Evolutionary conservation across 73 alveolate genomes (phyloP), one percentile per base, ranked within the genome.

Genomic region (Paramecium primaurelia): DNA sequence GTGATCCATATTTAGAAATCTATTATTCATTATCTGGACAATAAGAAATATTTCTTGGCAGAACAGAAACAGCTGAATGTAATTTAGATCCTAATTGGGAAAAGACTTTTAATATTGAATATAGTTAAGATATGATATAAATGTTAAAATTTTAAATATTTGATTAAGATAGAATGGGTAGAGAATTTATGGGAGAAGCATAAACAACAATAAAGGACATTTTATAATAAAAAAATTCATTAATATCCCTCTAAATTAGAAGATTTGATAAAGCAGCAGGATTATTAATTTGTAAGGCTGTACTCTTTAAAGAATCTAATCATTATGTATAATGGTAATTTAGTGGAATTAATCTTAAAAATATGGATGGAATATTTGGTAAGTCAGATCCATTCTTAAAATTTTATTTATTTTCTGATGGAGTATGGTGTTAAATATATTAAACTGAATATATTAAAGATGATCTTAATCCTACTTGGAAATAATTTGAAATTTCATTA

Each of bases 31-130:
- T 54, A 44, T 54, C 22, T 87, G 51, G 71, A 26, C 88, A 37
- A n/a, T 18, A 1, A 36, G 93, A 71, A 54, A 30, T 5, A 18
- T 92, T 51, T 59, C 54, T 92, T 0, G 98, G 95, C 4, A 86
- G 92, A 34, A 94, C 97, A 36, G 96, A 95, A 49, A 47, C 92
- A 0, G 94, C 71, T 34, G 25, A 80, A 2, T 85, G 95, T 68
- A 94, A 95, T 71, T 68, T 87, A 42, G 94, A 96, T 60, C 98
- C 98, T 10, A 92, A 95, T 86, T 96, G 94, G 86, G 92, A 84
- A 59, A 96, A 71, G 30, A 36, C 90, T 11, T 86, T 92, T 34
- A 5, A 30, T 20, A 0, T 92, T n/a, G 93, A 92, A 26, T 92
- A 92, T 45, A 25, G n/a, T 6, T 64, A 58, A 26, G 95, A 92